These are phyloP conservation scores for Physcomitrellopsis africana DNA, from an alignment of 225 moss, liverwort and hornwort genomes.

Conservation along the genomic window DNA sequence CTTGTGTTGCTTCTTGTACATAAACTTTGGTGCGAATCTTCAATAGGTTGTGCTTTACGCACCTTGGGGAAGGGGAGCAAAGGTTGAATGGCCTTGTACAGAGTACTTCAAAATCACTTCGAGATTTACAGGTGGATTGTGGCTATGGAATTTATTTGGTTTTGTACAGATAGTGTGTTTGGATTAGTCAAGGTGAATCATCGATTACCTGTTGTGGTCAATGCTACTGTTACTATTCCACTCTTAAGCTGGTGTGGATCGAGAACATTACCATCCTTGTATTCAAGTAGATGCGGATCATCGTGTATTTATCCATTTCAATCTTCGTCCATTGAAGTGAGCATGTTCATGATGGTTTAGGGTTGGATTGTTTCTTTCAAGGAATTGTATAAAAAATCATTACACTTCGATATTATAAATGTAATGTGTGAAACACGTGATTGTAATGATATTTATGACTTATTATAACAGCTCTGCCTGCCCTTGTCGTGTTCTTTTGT, in stretches of 20 bases:
- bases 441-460: no score
- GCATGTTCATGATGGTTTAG: no score
- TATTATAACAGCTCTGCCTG: no score
- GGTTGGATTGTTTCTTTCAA: no score
- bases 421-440: no score
- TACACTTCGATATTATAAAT: no score
- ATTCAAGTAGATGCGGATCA: slow-evolving; percentile 3
- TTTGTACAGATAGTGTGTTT: slow-evolving; percentile 28
- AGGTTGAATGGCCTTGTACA: slow-evolving; percentile 32
- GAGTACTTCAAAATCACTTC: slow-evolving; percentile 25
- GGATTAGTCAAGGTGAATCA: slow-evolving; percentile 15
- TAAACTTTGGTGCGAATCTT: slow-evolving; percentile 24
- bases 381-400: no score
- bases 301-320: not conserved
- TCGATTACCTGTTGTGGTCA: slow-evolving; percentile 21
- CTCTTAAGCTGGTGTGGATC: not conserved
- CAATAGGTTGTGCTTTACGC: slow-evolving; percentile 31
- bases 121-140: slow-evolving; percentile 25
- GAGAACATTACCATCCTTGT: not conserved
- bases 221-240: not conserved
- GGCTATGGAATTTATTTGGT: slow-evolving; percentile 23
- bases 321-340: not conserved
- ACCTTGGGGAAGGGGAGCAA: slow-evolving; percentile 22
- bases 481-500: no score
- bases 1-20: slow-evolving; percentile 37